Evolutionary conservation across 2,329 filamentous ascomycete species (phyloP).

Genomic region (Trichoderma breve): DNA sequence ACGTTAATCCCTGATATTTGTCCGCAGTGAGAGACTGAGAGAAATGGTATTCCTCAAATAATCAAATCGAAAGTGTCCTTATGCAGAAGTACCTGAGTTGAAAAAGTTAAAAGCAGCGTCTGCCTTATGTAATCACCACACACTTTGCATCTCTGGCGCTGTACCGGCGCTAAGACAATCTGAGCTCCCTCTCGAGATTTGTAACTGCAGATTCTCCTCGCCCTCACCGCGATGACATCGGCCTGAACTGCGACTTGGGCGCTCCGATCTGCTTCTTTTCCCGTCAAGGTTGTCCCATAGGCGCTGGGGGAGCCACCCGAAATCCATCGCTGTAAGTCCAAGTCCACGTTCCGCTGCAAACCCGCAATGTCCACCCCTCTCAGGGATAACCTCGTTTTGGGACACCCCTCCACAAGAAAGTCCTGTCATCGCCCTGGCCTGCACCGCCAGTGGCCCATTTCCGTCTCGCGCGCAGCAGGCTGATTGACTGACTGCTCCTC

Average conservation of each 20-base stretch:
- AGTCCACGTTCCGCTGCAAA: constrained; percentile 19
- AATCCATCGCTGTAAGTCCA: constrained; percentile 24
- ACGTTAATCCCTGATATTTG: background rate
- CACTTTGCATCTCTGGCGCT: constrained; percentile 24
- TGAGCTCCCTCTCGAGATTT: constrained; percentile 23
- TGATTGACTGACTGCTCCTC: constrained; percentile 4
- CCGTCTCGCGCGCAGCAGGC: constrained; percentile 4
- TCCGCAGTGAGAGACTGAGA: background rate
- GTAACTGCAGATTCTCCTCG: constrained; percentile 20
- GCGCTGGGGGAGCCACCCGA: constrained; percentile 16
- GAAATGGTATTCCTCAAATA: background rate
- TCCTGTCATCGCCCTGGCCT: constrained; percentile 11
- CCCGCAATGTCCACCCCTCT: constrained; percentile 21
- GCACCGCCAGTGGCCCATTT: background rate
- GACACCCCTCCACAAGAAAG: constrained; percentile 21
- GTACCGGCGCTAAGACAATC: constrained; percentile 28
- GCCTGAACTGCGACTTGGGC: constrained; percentile 22
- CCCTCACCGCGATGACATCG: constrained; percentile 24
- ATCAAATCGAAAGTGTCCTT: background rate
- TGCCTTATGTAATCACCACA: constrained; percentile 25
- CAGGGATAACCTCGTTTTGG: constrained; percentile 18
- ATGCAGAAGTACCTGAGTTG: background rate
- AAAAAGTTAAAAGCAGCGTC: background rate
- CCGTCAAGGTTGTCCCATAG: background rate
- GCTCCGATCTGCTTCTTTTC: constrained; percentile 7